Conservation (phyloP, 148 eudicot genomes). For the Arbutus unedo region DNA sequence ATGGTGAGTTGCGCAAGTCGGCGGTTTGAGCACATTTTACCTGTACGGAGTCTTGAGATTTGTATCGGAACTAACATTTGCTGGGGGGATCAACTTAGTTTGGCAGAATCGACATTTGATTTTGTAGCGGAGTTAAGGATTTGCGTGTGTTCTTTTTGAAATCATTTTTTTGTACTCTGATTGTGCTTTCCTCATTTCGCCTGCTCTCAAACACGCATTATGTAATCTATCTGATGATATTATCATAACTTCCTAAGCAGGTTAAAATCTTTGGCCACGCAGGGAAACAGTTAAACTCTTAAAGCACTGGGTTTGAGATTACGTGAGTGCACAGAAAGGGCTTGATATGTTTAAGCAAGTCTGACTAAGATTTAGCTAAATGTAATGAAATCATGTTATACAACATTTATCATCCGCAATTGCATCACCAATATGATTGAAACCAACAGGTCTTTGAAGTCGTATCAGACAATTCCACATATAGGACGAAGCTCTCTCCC, state of each 20-base stretch:
- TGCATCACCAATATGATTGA: neutral
- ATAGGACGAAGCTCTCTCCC: too few species aligned
- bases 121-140: neutral
- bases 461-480: too few species aligned
- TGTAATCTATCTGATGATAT: neutral
- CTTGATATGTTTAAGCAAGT: neutral
- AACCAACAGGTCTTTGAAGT: neutral
- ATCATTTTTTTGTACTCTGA: neutral
- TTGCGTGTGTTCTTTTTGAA: neutral
- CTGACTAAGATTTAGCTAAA: neutral
- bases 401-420: neutral
- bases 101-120: neutral
- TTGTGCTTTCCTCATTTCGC: neutral
- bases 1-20: constrained; percentile 9
- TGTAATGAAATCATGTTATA: neutral
- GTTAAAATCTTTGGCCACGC: neutral
- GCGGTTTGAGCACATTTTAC: neutral
- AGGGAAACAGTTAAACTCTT: neutral
- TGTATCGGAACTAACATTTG: neutral
- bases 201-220: neutral
- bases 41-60: too few species aligned
- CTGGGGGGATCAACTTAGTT: neutral
- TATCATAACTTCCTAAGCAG: neutral
- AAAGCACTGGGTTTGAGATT: neutral
- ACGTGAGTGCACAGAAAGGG: neutral